These are phyloP conservation scores for Colletotrichum phormii DNA, from an alignment of 2,329 filamentous ascomycete species.

Conservation along the genomic window DNA sequence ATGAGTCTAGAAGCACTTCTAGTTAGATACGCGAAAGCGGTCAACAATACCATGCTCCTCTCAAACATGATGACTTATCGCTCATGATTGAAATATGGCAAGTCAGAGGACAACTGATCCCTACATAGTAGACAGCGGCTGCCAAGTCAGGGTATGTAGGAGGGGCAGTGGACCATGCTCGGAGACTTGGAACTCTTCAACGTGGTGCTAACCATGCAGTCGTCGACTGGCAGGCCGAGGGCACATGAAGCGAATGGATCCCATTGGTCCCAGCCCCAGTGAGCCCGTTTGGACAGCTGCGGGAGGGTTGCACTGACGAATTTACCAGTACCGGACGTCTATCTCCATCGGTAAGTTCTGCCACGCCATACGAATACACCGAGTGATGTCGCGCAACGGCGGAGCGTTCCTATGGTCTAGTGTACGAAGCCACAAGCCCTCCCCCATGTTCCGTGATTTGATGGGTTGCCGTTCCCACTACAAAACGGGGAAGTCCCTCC, in stretches of 20 bases:
- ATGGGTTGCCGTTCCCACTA: neutral
- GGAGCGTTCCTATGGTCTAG: neutral
- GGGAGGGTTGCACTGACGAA: neutral
- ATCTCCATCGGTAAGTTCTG: neutral
- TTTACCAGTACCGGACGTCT: neutral
- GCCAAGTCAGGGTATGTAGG: neutral
- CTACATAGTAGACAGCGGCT: neutral
- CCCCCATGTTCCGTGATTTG: neutral
- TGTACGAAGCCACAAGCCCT: too few species aligned
- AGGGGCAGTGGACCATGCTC: too few species aligned
- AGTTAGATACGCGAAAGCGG: slow-evolving; percentile 5
- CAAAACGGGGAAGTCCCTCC: neutral
- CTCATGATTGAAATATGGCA: neutral
- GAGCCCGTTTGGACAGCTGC: neutral
- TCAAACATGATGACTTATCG: neutral
- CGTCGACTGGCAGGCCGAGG: neutral
- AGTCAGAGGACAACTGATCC: neutral
- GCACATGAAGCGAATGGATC: neutral
- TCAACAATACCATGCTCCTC: neutral
- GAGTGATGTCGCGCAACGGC: neutral
- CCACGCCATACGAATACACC: neutral
- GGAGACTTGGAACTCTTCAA: neutral
- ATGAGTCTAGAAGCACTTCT: neutral
- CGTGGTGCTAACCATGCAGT: neutral
- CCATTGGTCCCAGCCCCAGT: neutral